Base-by-base conservation (phyloP, 345 rosid species). In the Arabis alpina region DNA sequence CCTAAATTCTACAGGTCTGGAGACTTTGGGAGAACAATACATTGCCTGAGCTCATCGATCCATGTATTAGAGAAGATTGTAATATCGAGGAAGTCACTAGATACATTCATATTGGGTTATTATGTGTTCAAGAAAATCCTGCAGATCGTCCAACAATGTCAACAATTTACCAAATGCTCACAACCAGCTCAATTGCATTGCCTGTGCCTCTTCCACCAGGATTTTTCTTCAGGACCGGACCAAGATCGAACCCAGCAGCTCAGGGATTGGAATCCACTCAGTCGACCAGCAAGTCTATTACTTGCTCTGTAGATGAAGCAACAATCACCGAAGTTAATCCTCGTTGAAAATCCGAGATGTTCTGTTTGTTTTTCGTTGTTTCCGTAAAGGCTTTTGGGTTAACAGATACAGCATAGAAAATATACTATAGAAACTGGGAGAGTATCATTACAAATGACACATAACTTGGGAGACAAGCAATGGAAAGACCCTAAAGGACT, bases 91-190 rank as follows among this genome's bases (percentile, higher is more conserved):
- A 71, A 51, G 67, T 49, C 3, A 61, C 10, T 10, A 71, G 75
- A 61, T 71, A 41, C 16, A 61, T 71, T 0, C 75, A 61, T 41
- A 71, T 71, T 40, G 68, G 68, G 10, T 28, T 70, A 9, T 61
- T 70, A 51, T 70, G 75, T 7, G 75, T 70, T 51, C 75, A 70
- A 70, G 75, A 61, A 61, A 58, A 71, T 61, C 60, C 68, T 4
- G 34, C 44, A 23, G 53, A 60, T 40, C 52, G 75, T 4, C 75
- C 75, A 49, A 49, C 14, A 11, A 71, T 71, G 52, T 39, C 25
- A 0, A 59, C 53, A 13, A 19, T 49, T 8, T 3, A 37, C 23
- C 65, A 59, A 12, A 50, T 60, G 68, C 53, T 71, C 25, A 71
- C 67, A 23, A 71, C 30, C 32, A 28, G 16, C 19, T 58, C 67